Percentiles rank a stretch among this genome's conserved stretches.
These are phyloP conservation scores for Mycena rebaudengoi DNA, from an alignment of 768 basidiomycete species.

Conservation along the genomic window DNA sequence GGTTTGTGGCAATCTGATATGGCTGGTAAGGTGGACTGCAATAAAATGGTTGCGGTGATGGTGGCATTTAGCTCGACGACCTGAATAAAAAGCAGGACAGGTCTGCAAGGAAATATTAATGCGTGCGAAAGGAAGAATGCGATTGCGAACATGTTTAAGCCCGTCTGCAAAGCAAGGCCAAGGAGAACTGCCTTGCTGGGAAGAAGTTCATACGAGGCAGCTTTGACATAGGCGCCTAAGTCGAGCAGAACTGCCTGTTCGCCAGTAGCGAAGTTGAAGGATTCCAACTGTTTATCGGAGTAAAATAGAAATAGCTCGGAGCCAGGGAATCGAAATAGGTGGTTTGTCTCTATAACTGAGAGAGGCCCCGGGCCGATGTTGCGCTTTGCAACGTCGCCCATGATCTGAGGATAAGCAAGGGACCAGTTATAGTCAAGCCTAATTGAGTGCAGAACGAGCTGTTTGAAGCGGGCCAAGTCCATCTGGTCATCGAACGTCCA, in stretches of 20 bases:
- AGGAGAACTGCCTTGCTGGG: slow-evolving; percentile 18
- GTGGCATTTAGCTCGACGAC: too few species aligned
- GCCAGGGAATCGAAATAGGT: slow-evolving; percentile 17
- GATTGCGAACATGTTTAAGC: slow-evolving; percentile 22
- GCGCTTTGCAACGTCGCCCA: slow-evolving; percentile 12
- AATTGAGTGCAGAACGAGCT: too few species aligned
- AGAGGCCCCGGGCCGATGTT: slow-evolving; percentile 1
- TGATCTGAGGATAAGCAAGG: slow-evolving; percentile 6
- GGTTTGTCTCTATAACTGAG: slow-evolving; percentile 19
- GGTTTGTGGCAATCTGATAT: too few species aligned
- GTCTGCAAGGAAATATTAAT: too few species aligned
- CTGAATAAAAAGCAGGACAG: too few species aligned
- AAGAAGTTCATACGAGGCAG: slow-evolving; percentile 12
- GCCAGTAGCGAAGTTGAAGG: slow-evolving; percentile 11
- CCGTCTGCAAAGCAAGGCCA: slow-evolving; percentile 13
- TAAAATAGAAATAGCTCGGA: slow-evolving; percentile 21
- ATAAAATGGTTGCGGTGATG: too few species aligned
- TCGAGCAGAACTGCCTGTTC: slow-evolving; percentile 7
- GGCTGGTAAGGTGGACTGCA: too few species aligned
- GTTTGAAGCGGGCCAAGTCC: too few species aligned
- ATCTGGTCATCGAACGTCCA: too few species aligned
- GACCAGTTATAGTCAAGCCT: slow-evolving; percentile 17
- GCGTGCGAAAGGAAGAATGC: too few species aligned
- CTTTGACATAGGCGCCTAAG: slow-evolving; percentile 13
- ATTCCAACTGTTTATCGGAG: slow-evolving; percentile 15